A percentile compares a stretch with the other conserved stretches of the same genome.
Conservation (phyloP, 305 asterid genomes). For the Fraxinus greggii region DNA sequence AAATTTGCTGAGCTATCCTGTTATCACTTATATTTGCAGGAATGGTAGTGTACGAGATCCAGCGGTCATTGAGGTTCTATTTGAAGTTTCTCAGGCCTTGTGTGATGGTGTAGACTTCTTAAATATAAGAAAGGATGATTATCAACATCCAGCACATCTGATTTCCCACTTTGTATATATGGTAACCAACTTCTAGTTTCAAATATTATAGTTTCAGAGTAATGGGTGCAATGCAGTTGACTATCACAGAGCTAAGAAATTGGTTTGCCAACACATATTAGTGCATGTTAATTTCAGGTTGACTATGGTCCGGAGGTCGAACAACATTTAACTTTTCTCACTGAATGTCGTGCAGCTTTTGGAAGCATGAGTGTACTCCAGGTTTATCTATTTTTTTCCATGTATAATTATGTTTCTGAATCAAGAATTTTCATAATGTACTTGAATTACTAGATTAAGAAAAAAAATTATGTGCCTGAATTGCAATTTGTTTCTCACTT, state of each 20-base stretch:
- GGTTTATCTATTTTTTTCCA: conserved; percentile 38
- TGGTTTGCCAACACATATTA: conserved; percentile 10
- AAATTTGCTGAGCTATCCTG: conserved; percentile 21
- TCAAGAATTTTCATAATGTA: neutral
- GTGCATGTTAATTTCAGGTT: conserved; percentile 50
- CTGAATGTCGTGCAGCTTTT: conserved; percentile 84
- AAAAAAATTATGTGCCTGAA: conserved; percentile 9
- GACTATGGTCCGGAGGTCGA: conserved; percentile 60
- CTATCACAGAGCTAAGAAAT: conserved; percentile 24
- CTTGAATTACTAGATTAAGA: conserved; percentile 12
- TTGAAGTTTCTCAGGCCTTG: conserved; percentile 77
- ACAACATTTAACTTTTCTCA: conserved; percentile 67
- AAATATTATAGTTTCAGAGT: conserved; percentile 17
- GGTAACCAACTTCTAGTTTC: conserved; percentile 42
- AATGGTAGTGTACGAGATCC: conserved; percentile 58
- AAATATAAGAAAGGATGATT: conserved; percentile 64
- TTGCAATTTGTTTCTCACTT: conserved; percentile 6
- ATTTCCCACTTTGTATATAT: conserved; percentile 63
- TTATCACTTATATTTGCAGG: conserved; percentile 35
- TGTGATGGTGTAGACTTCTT: conserved; percentile 65
- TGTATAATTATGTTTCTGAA: conserved; percentile 10
- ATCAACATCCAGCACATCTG: conserved; percentile 60
- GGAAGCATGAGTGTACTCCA: conserved; percentile 62
- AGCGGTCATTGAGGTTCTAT: conserved; percentile 58
- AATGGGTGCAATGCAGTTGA: conserved; percentile 14